Conservation (phyloP, 352 stramenopile genomes). For the Phytopythium chamaehyphon region DNA sequence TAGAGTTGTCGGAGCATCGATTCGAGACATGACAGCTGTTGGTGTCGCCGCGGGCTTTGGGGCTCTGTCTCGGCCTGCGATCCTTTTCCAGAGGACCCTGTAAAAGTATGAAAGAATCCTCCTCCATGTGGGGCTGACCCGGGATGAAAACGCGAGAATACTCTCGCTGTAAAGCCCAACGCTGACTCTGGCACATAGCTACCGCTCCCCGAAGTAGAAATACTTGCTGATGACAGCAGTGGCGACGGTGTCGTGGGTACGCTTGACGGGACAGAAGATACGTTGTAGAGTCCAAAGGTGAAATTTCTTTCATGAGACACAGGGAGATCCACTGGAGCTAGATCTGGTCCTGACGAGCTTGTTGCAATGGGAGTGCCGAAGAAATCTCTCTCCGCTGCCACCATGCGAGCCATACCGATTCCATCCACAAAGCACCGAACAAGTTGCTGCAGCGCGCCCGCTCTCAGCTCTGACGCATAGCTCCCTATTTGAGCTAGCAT, state of each 20-base stretch:
- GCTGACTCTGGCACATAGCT: conserved; percentile 9
- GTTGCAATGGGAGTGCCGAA: conserved; percentile 3
- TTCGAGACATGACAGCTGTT: conserved; percentile 30
- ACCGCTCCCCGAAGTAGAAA: conserved; percentile 3
- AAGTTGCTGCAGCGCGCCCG: conserved; percentile 41
- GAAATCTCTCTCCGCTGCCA: conserved; percentile 59
- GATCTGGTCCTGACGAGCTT: neutral
- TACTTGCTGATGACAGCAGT: neutral
- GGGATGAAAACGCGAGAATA: conserved; percentile 69
- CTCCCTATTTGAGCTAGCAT: conserved; percentile 64
- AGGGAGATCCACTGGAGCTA: neutral
- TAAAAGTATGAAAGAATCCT: conserved; percentile 56
- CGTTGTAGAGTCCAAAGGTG: too few species aligned
- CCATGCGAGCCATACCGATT: conserved; percentile 36
- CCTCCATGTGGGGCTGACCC: conserved; percentile 30
- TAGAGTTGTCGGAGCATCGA: conserved; percentile 48
- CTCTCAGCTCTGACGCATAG: conserved; percentile 46
- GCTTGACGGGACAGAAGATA: too few species aligned
- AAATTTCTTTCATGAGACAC: neutral
- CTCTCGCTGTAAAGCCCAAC: conserved; percentile 60
- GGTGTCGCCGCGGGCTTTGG: conserved; percentile 10
- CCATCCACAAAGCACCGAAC: conserved; percentile 59
- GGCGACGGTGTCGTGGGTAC: too few species aligned
- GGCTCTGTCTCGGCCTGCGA: neutral
- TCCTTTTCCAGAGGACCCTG: conserved; percentile 18